Percentiles rank a stretch among this genome's conserved stretches.
Conservation (phyloP, 768 basidiomycete genomes). For the Xanthoconium stramineum region DNA sequence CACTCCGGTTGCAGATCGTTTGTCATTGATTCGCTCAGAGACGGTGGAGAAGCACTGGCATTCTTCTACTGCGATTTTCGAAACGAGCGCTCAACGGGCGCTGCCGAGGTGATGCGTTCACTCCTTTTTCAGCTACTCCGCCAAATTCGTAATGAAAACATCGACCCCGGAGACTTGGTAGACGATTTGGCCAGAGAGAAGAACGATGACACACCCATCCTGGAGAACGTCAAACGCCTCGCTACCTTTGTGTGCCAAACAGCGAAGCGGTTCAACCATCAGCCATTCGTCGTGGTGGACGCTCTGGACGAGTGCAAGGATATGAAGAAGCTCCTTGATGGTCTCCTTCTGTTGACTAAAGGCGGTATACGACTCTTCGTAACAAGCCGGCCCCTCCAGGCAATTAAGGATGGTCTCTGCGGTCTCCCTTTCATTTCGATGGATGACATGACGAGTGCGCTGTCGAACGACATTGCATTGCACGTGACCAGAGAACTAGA, state of each 20-base stretch:
- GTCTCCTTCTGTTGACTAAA: background rate
- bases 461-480: slow-evolving; percentile 11
- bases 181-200: slow-evolving; percentile 4
- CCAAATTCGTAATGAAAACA: background rate
- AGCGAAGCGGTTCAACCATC: background rate
- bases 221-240: background rate
- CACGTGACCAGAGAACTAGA: slow-evolving; percentile 14
- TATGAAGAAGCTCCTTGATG: slow-evolving; percentile 5
- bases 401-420: slow-evolving; percentile 4
- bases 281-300: slow-evolving; percentile 17
- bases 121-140: slow-evolving; percentile 15
- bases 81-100: background rate
- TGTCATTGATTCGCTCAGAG: background rate
- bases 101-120: slow-evolving; percentile 16
- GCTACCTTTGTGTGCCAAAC: background rate
- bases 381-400: slow-evolving; percentile 15
- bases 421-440: slow-evolving; percentile 9
- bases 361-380: slow-evolving; percentile 11
- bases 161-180: background rate
- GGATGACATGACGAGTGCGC: background rate
- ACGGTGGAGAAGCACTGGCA: background rate
- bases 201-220: background rate
- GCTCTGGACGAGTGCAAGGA: slow-evolving; percentile 23
- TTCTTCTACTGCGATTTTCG: slow-evolving; percentile 28
- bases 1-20: background rate